A percentile compares a stretch with the other conserved stretches of the same genome.
These are phyloP conservation scores for Xylaria sp. DNA, from an alignment of 495 filamentous ascomycete species.

Conservation along the genomic window DNA sequence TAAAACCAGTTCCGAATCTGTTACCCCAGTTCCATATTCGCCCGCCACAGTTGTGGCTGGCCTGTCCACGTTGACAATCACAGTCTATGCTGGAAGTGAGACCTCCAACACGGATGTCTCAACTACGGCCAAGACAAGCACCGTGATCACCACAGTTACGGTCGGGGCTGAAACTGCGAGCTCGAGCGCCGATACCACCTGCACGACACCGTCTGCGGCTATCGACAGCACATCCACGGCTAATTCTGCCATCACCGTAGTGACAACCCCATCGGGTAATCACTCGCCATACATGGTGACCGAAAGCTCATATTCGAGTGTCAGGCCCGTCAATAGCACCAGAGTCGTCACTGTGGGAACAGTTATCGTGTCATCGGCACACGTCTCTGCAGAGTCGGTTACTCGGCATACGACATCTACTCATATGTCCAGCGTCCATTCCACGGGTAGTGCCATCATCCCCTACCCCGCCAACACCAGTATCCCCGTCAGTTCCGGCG, in stretches of 20 bases:
- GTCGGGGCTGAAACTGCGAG: constrained; percentile 7
- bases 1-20: constrained; percentile 10
- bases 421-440: constrained; percentile 12
- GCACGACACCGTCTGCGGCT: constrained; percentile 24
- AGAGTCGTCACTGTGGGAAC: not conserved
- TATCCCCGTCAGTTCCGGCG: not conserved
- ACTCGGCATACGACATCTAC: constrained; percentile 12
- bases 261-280: not conserved
- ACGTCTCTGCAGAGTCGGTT: constrained; percentile 7
- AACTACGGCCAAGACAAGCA: constrained; percentile 18
- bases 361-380: constrained; percentile 3
- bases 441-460: constrained; percentile 17
- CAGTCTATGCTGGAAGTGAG: not conserved
- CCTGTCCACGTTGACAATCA: constrained; percentile 6
- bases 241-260: not conserved
- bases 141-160: constrained; percentile 19
- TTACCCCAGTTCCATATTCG: constrained; percentile 11
- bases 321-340: constrained; percentile 17
- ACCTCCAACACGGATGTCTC: constrained; percentile 7
- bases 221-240: constrained; percentile 21
- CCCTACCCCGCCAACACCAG: constrained; percentile 14
- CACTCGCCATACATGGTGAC: constrained; percentile 17
- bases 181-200: constrained; percentile 18
- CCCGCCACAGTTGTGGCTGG: constrained; percentile 6
- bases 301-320: not conserved